phyloP scores from a whole-genome alignment of 345 rosid species.

The Lagerstroemia speciosa region DNA sequence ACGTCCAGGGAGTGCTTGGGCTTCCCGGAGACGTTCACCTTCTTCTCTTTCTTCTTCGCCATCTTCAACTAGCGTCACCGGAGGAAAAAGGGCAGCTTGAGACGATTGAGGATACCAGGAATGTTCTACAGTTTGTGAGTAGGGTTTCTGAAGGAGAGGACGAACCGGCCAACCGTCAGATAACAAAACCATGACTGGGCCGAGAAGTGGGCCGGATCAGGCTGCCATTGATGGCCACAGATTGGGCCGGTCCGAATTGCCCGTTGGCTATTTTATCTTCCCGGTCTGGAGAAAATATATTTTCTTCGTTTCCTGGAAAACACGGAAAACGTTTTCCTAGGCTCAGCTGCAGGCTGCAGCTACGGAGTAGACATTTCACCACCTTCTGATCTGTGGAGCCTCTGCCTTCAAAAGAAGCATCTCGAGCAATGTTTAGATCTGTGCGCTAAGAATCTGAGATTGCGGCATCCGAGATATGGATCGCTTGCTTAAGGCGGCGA shows the following conservation, averaged over 20 bases:
- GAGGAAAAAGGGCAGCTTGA: neutral
- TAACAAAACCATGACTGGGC: neutral
- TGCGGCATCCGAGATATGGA: slow-evolving; percentile 42
- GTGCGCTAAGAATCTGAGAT: neutral
- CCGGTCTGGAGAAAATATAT: neutral
- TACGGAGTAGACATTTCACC: neutral
- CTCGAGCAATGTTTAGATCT: slow-evolving; percentile 4
- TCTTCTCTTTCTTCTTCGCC: slow-evolving; percentile 48
- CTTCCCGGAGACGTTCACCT: slow-evolving; percentile 65
- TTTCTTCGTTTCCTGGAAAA: neutral
- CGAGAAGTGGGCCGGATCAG: neutral
- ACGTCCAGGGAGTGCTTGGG: slow-evolving; percentile 91
- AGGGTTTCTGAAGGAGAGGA: neutral
- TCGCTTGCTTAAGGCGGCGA: slow-evolving; percentile 71
- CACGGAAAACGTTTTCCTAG: neutral
- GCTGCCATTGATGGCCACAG: neutral
- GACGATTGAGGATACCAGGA: neutral
- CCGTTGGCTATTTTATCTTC: neutral
- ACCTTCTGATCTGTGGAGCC: neutral
- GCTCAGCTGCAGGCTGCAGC: neutral
- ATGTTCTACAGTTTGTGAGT: neutral
- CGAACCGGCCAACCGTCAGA: neutral
- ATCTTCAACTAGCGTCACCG: slow-evolving; percentile 4
- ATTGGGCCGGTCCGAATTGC: neutral
- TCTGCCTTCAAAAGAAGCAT: neutral